Percentiles rank a stretch among this genome's conserved stretches.
phyloP scores from a whole-genome alignment of 2,329 filamentous ascomycete species.

The Fusarium staphyleae region DNA sequence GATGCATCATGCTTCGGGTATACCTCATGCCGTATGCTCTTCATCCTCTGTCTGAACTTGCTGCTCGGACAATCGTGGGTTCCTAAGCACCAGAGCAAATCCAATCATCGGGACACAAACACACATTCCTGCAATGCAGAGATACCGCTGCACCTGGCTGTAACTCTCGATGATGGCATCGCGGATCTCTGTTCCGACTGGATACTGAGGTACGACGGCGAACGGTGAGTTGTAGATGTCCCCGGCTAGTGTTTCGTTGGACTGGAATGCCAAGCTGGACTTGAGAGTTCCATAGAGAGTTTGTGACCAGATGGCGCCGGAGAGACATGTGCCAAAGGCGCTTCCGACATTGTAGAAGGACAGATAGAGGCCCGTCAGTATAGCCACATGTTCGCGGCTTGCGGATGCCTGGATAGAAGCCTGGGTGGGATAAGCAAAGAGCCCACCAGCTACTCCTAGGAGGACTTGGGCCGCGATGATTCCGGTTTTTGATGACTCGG shows the following conservation, averaged over 20 bases:
- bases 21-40: background rate
- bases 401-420: slow-evolving; percentile 51
- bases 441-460: slow-evolving; percentile 64
- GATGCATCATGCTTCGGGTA: too few species aligned
- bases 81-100: slow-evolving; percentile 52
- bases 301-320: slow-evolving; percentile 53
- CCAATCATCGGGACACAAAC: slow-evolving; percentile 56
- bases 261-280: slow-evolving; percentile 45
- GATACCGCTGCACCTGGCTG: slow-evolving; percentile 52
- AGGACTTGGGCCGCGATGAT: slow-evolving; percentile 64
- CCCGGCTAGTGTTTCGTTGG: slow-evolving; percentile 46
- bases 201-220: slow-evolving; percentile 43
- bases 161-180: slow-evolving; percentile 55
- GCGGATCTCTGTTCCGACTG: slow-evolving; percentile 54
- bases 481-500: slow-evolving; percentile 52
- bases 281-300: slow-evolving; percentile 46
- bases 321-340: slow-evolving; percentile 51
- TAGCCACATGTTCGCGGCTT: slow-evolving; percentile 48
- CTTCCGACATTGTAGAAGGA: slow-evolving; percentile 53
- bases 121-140: slow-evolving; percentile 55
- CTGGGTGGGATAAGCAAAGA: slow-evolving; percentile 57
- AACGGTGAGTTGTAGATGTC: slow-evolving; percentile 51
- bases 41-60: slow-evolving; percentile 38
- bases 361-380: slow-evolving; percentile 50
- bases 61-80: slow-evolving; percentile 53